A percentile compares a stretch with the other conserved stretches of the same genome.
phyloP scores from a whole-genome alignment of 768 basidiomycete species.

The Tricholoma terreum region DNA sequence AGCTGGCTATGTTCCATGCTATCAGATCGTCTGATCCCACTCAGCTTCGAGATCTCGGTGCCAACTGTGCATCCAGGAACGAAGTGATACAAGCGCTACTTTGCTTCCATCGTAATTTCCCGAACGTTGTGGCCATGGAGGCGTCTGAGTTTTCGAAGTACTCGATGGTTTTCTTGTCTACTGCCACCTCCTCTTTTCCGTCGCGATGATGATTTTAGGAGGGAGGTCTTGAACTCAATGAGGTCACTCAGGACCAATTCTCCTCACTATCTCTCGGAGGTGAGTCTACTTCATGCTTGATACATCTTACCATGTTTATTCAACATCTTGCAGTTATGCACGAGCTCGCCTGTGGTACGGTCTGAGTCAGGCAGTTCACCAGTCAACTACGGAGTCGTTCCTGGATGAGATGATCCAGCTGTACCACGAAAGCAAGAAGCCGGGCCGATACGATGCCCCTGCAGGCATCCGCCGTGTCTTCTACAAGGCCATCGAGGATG shows the following conservation, averaged over 20 bases:
- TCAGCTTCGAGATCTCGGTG: slow-evolving; percentile 29
- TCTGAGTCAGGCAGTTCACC: slow-evolving; percentile 20
- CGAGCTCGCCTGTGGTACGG: slow-evolving; percentile 24
- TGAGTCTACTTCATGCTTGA: background rate
- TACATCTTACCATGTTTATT: background rate
- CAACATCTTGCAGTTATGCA: slow-evolving; percentile 15
- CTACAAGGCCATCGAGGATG: slow-evolving; percentile 9
- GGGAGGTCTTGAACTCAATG: slow-evolving; percentile 10
- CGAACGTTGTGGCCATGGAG: slow-evolving; percentile 21
- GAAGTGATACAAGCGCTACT: slow-evolving; percentile 37
- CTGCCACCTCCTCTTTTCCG: slow-evolving; percentile 26
- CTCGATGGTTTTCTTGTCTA: slow-evolving; percentile 36
- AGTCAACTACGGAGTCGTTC: slow-evolving; percentile 8
- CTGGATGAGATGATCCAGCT: slow-evolving; percentile 27
- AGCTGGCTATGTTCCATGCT: slow-evolving; percentile 22
- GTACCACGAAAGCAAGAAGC: slow-evolving; percentile 11
- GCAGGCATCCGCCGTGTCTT: slow-evolving; percentile 9
- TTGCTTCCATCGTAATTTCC: slow-evolving; percentile 43
- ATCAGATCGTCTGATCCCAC: slow-evolving; percentile 13
- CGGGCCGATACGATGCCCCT: background rate
- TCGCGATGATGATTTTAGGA: background rate
- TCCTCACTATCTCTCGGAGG: background rate
- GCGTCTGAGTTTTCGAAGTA: slow-evolving; percentile 25
- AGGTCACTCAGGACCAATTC: slow-evolving; percentile 8
- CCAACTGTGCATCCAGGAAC: slow-evolving; percentile 22